Percentiles rank a stretch among this genome's conserved stretches.
Conservation (phyloP, 306 rosid species). For the Hippophae tibetana region DNA sequence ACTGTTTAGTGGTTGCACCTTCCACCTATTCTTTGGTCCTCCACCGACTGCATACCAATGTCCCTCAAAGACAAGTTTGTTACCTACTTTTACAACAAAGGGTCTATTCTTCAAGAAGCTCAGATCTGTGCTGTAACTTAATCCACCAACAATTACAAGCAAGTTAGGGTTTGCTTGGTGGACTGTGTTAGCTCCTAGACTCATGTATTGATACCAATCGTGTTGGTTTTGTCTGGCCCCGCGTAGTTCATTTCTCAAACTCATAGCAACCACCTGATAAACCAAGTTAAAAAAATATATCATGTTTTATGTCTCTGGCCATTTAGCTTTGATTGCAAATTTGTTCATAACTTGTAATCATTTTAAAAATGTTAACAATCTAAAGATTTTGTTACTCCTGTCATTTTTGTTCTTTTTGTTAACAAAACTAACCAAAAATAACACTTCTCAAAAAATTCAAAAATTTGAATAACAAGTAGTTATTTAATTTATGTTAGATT, state of each 20-base stretch:
- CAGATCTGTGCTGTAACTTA: constrained; percentile 29
- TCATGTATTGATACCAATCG: constrained; percentile 34
- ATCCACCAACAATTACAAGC: constrained; percentile 27
- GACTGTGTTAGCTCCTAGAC: constrained; percentile 27
- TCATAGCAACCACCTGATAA: constrained; percentile 37
- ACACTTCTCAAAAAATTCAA: no score
- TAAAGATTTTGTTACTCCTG: no score
- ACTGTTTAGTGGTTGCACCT: constrained; percentile 40
- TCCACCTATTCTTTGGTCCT: constrained; percentile 6
- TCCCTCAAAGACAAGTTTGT: constrained; percentile 34
- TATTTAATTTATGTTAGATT: no score
- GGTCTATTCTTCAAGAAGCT: constrained; percentile 23
- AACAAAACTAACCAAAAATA: no score
- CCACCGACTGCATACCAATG: constrained; percentile 49
- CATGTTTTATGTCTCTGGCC: no score
- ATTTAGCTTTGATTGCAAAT: no score
- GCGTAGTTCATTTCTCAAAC: constrained; percentile 39
- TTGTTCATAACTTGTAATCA: no score
- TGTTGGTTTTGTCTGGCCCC: constrained; percentile 22
- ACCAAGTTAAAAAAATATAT: no score
- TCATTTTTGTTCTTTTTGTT: no score
- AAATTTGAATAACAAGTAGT: no score
- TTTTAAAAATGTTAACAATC: no score
- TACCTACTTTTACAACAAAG: constrained; percentile 12
- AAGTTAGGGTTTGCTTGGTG: constrained; percentile 22